Base-by-base conservation (phyloP, 1,284 basidiomycete genomes). In the Fomes fomentarius region DNA sequence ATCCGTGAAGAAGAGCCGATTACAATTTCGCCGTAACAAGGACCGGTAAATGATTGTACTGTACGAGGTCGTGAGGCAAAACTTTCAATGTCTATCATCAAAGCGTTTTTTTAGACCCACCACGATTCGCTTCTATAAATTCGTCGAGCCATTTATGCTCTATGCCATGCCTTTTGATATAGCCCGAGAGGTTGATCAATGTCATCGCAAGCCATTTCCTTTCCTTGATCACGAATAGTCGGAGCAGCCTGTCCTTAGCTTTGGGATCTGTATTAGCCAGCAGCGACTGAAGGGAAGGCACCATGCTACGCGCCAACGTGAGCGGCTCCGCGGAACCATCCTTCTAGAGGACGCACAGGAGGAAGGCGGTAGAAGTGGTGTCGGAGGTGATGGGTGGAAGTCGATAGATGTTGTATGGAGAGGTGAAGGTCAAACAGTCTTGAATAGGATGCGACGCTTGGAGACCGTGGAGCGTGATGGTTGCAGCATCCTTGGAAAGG, bases 361-460 rank as follows among this genome's bases (percentile, higher is more conserved):
- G 69, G 69, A 88, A 76, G 3, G 85, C 73, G 47, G 78, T 83
- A 11, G 78, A 79, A 4, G 79, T 68, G n/a, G 82, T 75, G 68
- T 89, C 87, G 19, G 75, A 61, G 2, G 78, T 72, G 37, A 82
- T 71, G 0, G 79, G 75, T 0, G 81, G 75, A 12, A 89, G 77
- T 19, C 72, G 69, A 65, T 84, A 82, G 7, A 80, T 65, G 46
- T 75, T 66, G 63, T 80, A 85, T 3, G 87, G 76, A 4, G 83
- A 76, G 5, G 79, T 70, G 44, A 73, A 60, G 11, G 80, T 71
- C 55, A 84, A 71, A 34, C 77, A 66, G 50, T 81, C 72, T 19
- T 78, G 67, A 25, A 86, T 65, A 2, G 81, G 75, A 50, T 77
- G 68, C 14, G 75, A 62, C 37, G 69, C 57, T 59, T 83, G 78